These are phyloP conservation scores for Lignosus rhinocerotis DNA, from an alignment of 1,284 basidiomycete species.

Conservation along the genomic window DNA sequence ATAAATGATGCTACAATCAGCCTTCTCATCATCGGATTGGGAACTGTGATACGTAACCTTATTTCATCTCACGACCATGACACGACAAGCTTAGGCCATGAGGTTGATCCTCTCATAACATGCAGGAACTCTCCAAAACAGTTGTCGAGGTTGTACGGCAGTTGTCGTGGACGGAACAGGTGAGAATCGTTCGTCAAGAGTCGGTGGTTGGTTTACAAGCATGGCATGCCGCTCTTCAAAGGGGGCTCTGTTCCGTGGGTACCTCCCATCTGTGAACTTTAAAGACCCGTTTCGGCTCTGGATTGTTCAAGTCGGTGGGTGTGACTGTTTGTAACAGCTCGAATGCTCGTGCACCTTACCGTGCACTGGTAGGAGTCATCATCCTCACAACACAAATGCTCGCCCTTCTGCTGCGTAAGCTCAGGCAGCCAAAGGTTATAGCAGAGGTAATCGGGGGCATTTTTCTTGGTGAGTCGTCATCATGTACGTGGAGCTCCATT, in stretches of 20 bases:
- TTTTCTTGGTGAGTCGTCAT: slow-evolving; percentile 57
- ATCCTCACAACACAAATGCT: slow-evolving; percentile 80
- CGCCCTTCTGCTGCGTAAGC: slow-evolving; percentile 64
- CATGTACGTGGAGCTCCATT: background rate
- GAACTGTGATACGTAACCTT: too few relatives aligned
- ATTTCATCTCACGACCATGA: too few relatives aligned
- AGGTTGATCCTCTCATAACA: slow-evolving; percentile 12
- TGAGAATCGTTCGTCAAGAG: slow-evolving; percentile 4
- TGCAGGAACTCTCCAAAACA: slow-evolving; percentile 30
- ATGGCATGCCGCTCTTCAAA: slow-evolving; percentile 31
- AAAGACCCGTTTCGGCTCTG: slow-evolving; percentile 83
- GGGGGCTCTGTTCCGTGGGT: slow-evolving; percentile 71
- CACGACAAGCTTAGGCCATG: too few relatives aligned
- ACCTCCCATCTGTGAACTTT: slow-evolving; percentile 69
- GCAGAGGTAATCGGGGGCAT: slow-evolving; percentile 90
- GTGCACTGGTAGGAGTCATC: slow-evolving; percentile 60
- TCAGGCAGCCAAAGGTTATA: slow-evolving; percentile 87
- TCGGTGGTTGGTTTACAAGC: background rate
- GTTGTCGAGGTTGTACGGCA: slow-evolving; percentile 26
- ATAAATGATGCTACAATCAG: too few relatives aligned
- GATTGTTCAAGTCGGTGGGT: slow-evolving; percentile 84
- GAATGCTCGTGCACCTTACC: background rate
- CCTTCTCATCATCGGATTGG: too few relatives aligned
- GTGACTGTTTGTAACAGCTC: background rate
- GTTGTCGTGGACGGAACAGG: slow-evolving; percentile 29